phyloP scores from a whole-genome alignment of 2,329 filamentous ascomycete genomes.

The Chaetomium olivaceum region DNA sequence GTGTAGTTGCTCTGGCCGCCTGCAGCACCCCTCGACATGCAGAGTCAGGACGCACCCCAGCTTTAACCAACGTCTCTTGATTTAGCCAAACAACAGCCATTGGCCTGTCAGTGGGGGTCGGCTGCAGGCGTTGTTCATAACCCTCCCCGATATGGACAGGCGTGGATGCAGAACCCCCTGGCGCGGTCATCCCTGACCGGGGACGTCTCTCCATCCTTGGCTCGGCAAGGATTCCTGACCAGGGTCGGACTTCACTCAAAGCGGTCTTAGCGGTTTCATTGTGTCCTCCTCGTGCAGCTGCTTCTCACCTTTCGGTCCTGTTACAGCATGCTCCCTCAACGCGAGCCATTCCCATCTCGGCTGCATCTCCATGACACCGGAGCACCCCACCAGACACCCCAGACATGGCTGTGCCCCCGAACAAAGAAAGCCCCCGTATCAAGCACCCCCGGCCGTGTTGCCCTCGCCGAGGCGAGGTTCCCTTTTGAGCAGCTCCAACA shows the following conservation, averaged over 20 bases:
- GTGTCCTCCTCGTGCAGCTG: slow-evolving; percentile 29
- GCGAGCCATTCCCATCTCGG: slow-evolving; percentile 22
- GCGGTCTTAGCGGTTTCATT: slow-evolving; percentile 36
- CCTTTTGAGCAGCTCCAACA: slow-evolving; percentile 3
- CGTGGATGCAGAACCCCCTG: slow-evolving; percentile 30
- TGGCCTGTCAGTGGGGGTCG: slow-evolving; percentile 26
- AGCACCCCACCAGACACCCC: slow-evolving; percentile 15
- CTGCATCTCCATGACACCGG: slow-evolving; percentile 20
- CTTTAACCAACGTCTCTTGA: slow-evolving; percentile 28
- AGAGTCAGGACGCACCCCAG: slow-evolving; percentile 30
- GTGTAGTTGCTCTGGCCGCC: not conserved
- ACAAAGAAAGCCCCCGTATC: slow-evolving; percentile 29
- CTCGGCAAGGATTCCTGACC: slow-evolving; percentile 26
- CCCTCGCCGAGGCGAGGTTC: slow-evolving; percentile 27
- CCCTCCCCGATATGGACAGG: slow-evolving; percentile 30
- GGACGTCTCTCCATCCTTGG: slow-evolving; percentile 18
- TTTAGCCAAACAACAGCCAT: slow-evolving; percentile 30
- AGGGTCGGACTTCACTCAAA: slow-evolving; percentile 24
- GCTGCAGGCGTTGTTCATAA: slow-evolving; percentile 26
- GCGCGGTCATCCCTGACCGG: slow-evolving; percentile 5
- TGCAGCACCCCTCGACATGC: slow-evolving; percentile 22
- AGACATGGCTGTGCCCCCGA: slow-evolving; percentile 17
- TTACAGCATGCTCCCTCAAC: slow-evolving; percentile 27
- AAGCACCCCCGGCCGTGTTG: slow-evolving; percentile 25
- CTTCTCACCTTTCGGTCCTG: slow-evolving; percentile 28